Conservation (phyloP, 768 basidiomycete genomes). For the Tulasnella sp. region DNA sequence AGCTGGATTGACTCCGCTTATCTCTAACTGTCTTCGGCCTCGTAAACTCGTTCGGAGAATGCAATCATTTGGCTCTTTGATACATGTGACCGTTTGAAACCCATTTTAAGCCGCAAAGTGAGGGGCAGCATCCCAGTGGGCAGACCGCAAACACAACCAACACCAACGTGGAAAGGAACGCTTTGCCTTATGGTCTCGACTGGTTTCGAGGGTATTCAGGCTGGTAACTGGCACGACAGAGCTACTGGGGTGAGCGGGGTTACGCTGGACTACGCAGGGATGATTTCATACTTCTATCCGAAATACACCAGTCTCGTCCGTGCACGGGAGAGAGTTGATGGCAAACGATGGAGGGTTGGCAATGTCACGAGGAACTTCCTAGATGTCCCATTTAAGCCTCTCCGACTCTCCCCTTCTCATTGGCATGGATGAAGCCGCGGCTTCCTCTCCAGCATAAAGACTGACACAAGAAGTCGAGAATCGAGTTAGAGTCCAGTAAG, state of each 20-base stretch:
- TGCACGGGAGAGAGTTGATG: background rate
- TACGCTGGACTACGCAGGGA: too few species aligned
- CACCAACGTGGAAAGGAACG: constrained; percentile 3
- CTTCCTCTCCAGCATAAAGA: background rate
- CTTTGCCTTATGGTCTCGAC: background rate
- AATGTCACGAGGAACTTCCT: background rate
- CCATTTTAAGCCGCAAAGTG: too few species aligned
- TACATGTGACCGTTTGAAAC: too few species aligned
- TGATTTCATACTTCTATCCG: too few species aligned
- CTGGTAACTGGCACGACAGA: constrained; percentile 12
- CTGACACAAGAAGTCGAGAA: background rate
- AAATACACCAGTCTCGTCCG: too few species aligned
- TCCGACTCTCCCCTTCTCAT: background rate
- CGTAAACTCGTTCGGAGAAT: too few species aligned
- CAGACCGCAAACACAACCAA: too few species aligned
- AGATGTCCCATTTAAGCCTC: background rate
- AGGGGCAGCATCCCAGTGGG: too few species aligned
- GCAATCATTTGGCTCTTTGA: background rate
- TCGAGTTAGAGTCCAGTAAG: background rate
- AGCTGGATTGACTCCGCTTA: constrained; percentile 16
- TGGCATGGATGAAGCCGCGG: background rate
- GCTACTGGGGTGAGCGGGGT: background rate
- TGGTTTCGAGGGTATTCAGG: background rate
- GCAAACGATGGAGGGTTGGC: background rate
- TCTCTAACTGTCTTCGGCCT: background rate